Conservation (phyloP, 352 stramenopile species). For the Phytophthora macrochlamydospora region DNA sequence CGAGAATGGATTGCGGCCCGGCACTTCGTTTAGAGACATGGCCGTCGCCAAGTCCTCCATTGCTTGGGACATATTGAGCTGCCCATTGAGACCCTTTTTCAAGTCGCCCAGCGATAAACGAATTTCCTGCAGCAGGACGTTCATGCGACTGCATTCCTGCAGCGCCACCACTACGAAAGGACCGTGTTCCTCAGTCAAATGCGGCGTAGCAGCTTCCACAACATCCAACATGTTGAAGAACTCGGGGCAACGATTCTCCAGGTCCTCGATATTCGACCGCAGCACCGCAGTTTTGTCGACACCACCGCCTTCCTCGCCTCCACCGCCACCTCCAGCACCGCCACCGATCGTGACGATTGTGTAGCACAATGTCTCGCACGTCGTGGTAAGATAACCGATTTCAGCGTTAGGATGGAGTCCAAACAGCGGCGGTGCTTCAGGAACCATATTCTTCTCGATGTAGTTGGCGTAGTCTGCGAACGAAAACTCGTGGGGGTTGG, state of each 20-base stretch:
- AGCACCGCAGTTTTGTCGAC: conserved; percentile 81
- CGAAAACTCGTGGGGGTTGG: conserved; percentile 81
- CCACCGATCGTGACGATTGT: conserved; percentile 92
- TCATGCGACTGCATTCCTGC: conserved; percentile 96
- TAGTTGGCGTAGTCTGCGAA: conserved; percentile 91
- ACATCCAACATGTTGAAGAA: conserved; percentile 94
- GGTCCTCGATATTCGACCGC: conserved; percentile 90
- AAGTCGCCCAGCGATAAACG: conserved; percentile 91
- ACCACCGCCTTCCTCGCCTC: conserved; percentile 51
- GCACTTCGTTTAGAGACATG: conserved; percentile 94
- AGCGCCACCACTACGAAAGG: conserved; percentile 95
- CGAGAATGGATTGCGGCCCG: conserved; percentile 94
- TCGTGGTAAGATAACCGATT: conserved; percentile 95
- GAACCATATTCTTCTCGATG: conserved; percentile 94
- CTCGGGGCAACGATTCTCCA: conserved; percentile 89
- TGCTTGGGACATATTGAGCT: conserved; percentile 95
- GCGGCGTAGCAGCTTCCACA: conserved; percentile 81
- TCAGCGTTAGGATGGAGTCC: conserved; percentile 95
- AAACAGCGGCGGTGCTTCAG: conserved; percentile 93
- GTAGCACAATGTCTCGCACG: conserved; percentile 92
- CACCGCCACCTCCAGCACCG: conserved; percentile 50
- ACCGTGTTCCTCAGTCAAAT: conserved; percentile 88
- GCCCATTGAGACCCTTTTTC: conserved; percentile 95
- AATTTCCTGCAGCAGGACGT: conserved; percentile 93
- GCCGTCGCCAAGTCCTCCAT: conserved; percentile 95